Conservation (phyloP, 2,329 filamentous ascomycete species). For the Stagonosporopsis cucurbitacearum region DNA sequence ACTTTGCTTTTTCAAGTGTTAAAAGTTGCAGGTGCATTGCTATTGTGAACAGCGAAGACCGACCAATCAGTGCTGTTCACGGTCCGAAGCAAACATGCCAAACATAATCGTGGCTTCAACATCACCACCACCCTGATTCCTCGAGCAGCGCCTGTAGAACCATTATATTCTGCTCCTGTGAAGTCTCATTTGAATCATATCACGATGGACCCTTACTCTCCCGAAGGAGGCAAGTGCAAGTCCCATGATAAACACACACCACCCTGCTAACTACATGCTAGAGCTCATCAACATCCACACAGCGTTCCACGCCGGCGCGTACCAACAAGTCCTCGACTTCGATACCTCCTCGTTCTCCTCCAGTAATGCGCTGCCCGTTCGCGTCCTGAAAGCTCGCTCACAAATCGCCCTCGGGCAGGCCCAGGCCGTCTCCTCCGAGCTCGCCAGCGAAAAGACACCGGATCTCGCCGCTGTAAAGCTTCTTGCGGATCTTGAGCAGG, state of each 20-base stretch:
- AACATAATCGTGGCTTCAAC: constrained; percentile 45
- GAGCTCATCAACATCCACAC: constrained; percentile 73
- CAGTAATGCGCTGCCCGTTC: constrained; percentile 77
- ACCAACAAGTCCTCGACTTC: constrained; percentile 84
- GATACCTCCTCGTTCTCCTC: constrained; percentile 79
- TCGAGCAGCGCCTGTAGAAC: constrained; percentile 1
- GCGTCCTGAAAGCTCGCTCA: constrained; percentile 79
- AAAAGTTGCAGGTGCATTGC: background rate
- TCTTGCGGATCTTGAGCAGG: constrained; percentile 68
- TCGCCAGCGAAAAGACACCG: constrained; percentile 68
- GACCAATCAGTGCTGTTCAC: constrained; percentile 32
- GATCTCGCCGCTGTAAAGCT: constrained; percentile 79
- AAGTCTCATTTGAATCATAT: background rate
- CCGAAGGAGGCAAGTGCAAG: constrained; percentile 63
- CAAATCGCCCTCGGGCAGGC: constrained; percentile 83
- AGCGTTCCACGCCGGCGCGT: constrained; percentile 78
- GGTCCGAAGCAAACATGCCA: constrained; percentile 38
- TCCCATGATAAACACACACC: background rate
- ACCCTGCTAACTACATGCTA: constrained; percentile 40
- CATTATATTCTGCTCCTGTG: constrained; percentile 4
- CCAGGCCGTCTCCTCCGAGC: constrained; percentile 72
- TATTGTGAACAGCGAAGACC: background rate
- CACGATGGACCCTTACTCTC: constrained; percentile 64
- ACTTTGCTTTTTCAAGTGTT: background rate
- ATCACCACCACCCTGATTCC: constrained; percentile 20